Conservation (phyloP, 352 stramenopile genomes). For the Phytophthora hibernalis region DNA sequence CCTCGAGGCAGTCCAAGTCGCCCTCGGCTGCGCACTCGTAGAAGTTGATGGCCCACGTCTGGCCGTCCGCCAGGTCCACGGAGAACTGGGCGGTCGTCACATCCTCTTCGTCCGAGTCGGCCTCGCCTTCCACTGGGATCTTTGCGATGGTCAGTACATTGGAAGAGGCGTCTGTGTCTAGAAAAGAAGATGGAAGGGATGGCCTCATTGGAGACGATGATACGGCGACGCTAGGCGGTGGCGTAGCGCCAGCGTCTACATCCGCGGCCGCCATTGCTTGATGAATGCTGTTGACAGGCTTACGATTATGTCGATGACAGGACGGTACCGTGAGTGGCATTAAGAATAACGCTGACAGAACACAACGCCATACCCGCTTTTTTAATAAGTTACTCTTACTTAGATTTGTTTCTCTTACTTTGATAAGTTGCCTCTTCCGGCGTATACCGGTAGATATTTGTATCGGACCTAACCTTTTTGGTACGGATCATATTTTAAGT, state of each 20-base stretch:
- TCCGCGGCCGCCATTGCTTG: constrained; percentile 19
- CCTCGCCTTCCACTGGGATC: constrained; percentile 8
- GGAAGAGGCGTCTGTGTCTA: neutral
- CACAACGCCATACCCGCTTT: too few relatives aligned
- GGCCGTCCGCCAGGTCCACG: constrained; percentile 59
- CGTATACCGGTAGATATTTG: too few relatives aligned
- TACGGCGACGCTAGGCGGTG: neutral
- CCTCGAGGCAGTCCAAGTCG: constrained; percentile 64
- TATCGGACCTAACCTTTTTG: too few relatives aligned
- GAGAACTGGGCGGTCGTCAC: constrained; percentile 72
- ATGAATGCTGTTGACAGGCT: neutral
- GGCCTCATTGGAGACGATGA: constrained; percentile 3
- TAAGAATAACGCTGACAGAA: too few relatives aligned
- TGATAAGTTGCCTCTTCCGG: too few relatives aligned
- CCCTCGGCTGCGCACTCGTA: constrained; percentile 77
- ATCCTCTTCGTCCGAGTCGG: constrained; percentile 55
- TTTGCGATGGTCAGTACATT: constrained; percentile 1
- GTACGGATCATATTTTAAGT: too few relatives aligned
- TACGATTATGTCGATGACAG: too few relatives aligned
- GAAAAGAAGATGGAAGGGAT: constrained; percentile 2
- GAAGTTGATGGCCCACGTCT: constrained; percentile 75
- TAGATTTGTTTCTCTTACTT: too few relatives aligned
- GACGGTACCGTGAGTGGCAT: too few relatives aligned
- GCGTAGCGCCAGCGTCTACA: constrained; percentile 2
- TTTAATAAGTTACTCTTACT: too few relatives aligned